Percentiles rank a stretch among this genome's conserved stretches.
Conservation (phyloP, 805 yeast genomes). For the Candida maris region DNA sequence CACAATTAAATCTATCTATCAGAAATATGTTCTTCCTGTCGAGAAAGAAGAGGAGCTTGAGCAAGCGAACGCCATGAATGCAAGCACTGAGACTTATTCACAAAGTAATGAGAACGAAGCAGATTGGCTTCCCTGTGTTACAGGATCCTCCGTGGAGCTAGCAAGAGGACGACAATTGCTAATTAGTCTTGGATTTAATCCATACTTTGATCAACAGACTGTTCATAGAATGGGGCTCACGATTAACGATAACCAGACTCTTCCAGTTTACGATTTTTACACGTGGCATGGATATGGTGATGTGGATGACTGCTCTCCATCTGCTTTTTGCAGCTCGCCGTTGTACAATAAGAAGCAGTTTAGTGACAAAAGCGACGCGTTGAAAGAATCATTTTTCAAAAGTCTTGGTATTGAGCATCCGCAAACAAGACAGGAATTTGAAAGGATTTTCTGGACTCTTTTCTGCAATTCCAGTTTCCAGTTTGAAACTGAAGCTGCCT, state of each 20-base stretch:
- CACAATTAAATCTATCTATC: constrained; percentile 58
- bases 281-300: constrained; percentile 41
- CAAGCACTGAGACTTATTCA: background rate
- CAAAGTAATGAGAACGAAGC: constrained; percentile 2
- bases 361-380: constrained; percentile 50
- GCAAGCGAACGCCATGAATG: constrained; percentile 5
- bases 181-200: constrained; percentile 47
- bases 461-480: constrained; percentile 27
- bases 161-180: constrained; percentile 44
- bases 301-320: constrained; percentile 36
- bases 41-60: constrained; percentile 14
- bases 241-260: constrained; percentile 29
- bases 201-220: constrained; percentile 46
- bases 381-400: constrained; percentile 27
- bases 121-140: constrained; percentile 34
- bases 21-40: constrained; percentile 36
- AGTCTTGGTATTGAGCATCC: constrained; percentile 18
- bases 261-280: constrained; percentile 40
- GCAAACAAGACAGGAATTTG: constrained; percentile 29
- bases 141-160: constrained; percentile 44
- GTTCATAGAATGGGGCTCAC: constrained; percentile 41
- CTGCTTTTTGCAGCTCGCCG: constrained; percentile 42
- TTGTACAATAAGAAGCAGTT: constrained; percentile 54
- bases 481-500: constrained; percentile 36
- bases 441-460: constrained; percentile 41